A percentile compares a stretch with the other conserved stretches of the same genome.
Evolutionary conservation across 441 rosid species (phyloP).

Genomic region (Hypseocharis bilobata): DNA sequence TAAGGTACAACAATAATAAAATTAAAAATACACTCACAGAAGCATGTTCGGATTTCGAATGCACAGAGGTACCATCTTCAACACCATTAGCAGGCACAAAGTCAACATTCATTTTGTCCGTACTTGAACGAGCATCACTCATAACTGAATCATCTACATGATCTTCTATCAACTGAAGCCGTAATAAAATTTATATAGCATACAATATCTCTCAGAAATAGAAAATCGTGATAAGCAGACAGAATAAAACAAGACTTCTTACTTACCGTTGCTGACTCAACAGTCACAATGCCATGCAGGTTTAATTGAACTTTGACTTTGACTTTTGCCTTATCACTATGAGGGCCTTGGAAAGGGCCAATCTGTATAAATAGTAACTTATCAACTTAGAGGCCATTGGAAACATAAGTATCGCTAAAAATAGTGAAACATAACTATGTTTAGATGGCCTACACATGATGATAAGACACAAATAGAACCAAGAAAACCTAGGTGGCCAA

Average conservation of each 20-base stretch:
- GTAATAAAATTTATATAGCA: conserved; percentile 12
- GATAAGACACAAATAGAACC: not conserved
- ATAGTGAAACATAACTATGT: not conserved
- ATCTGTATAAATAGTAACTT: conserved; percentile 34
- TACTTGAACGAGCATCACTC: conserved; percentile 12
- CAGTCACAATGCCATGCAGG: conserved; percentile 48
- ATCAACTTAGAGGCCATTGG: conserved; percentile 11
- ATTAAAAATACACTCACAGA: conserved; percentile 25
- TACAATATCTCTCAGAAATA: conserved; percentile 4
- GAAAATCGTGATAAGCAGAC: not conserved
- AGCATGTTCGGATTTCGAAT: conserved; percentile 25
- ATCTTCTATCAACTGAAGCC: conserved; percentile 38
- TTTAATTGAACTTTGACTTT: conserved; percentile 53
- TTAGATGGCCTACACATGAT: not conserved
- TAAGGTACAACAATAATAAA: not conserved
- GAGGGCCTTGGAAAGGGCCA: conserved; percentile 45
- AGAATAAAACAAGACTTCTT: conserved; percentile 5
- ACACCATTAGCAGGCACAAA: conserved; percentile 27
- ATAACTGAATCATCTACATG: conserved; percentile 24
- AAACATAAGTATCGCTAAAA: not conserved
- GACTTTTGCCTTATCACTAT: conserved; percentile 40
- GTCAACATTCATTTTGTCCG: conserved; percentile 25
- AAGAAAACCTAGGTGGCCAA: too few species aligned
- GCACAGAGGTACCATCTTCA: conserved; percentile 21
- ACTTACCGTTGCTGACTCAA: conserved; percentile 54